Percentiles rank a stretch among this genome's conserved stretches.
Conservation (phyloP, 2,329 filamentous ascomycete species). For the Colletotrichum godetiae region DNA sequence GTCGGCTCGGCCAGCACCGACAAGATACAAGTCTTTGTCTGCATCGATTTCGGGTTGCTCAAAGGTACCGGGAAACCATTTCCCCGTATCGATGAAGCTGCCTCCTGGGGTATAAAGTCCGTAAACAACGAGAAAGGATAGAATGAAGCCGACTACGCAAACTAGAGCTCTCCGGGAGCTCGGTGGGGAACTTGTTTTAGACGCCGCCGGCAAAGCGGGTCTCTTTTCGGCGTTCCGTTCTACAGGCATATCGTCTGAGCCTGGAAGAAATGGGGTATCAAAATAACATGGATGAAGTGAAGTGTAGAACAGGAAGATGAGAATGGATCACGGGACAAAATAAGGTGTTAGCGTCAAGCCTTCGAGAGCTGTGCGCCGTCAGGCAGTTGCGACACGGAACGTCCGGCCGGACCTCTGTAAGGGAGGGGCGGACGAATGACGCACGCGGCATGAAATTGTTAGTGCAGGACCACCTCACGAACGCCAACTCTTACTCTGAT, state of each 20-base stretch:
- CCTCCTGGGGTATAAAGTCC: constrained; percentile 8
- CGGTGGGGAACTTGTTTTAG: constrained; percentile 6
- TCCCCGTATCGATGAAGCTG: background rate
- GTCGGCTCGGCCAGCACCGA: constrained; percentile 65
- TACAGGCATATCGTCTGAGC: constrained; percentile 16
- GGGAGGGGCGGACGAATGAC: constrained; percentile 26
- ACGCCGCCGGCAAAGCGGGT: constrained; percentile 20
- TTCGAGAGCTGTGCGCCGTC: background rate
- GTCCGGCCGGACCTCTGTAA: constrained; percentile 17
- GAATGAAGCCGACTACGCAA: constrained; percentile 21
- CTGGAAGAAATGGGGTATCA: background rate
- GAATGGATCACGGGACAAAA: background rate
- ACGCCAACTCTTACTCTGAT: background rate
- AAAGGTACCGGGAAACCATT: constrained; percentile 1
- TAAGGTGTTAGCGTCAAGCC: constrained; percentile 3
- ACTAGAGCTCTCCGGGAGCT: constrained; percentile 23
- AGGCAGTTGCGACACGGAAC: constrained; percentile 24
- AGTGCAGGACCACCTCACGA: constrained; percentile 15
- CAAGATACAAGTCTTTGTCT: constrained; percentile 54
- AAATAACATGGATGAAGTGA: constrained; percentile 22
- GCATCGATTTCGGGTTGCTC: background rate
- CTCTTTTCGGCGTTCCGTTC: constrained; percentile 25
- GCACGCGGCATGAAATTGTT: constrained; percentile 21
- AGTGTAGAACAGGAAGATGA: background rate
- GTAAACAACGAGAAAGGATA: constrained; percentile 21